These are phyloP conservation scores for Solanum hybrid DNA, from an alignment of 305 asterid genomes.

Conservation along the genomic window DNA sequence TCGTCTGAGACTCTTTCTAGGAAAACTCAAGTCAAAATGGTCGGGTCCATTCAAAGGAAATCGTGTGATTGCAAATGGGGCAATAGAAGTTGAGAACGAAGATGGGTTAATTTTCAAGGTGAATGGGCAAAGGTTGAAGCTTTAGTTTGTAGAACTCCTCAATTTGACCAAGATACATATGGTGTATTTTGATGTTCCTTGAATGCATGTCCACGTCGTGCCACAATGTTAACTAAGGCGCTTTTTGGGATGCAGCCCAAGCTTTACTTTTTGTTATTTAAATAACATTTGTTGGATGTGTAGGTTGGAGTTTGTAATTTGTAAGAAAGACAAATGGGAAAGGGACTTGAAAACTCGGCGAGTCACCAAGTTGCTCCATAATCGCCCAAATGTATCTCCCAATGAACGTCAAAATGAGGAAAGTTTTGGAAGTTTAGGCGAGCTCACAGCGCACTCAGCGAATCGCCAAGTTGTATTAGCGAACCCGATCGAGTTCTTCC, in stretches of 20 bases:
- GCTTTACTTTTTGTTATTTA: too few relatives aligned
- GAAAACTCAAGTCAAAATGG: neutral
- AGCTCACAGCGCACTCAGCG: neutral
- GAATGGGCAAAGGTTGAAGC: neutral
- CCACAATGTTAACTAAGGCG: neutral
- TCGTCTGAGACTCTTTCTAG: neutral
- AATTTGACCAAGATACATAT: neutral
- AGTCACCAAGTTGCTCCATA: neutral
- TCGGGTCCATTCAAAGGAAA: neutral
- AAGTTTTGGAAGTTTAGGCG: neutral
- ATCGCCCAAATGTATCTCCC: neutral
- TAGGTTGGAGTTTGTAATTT: neutral
- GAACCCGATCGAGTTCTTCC: neutral
- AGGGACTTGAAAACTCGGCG: neutral
- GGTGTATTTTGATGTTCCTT: neutral
- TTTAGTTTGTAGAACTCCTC: neutral
- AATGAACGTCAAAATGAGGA: neutral
- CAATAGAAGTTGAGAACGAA: neutral
- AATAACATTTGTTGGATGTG: neutral
- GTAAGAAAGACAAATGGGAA: neutral
- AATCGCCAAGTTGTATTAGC: neutral
- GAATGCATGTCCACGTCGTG: neutral
- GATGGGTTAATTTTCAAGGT: neutral
- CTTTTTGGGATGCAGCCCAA: neutral
- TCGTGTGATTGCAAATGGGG: neutral